These are phyloP conservation scores for Globisporangium mamillatum DNA, from an alignment of 352 stramenopile species.

Conservation along the genomic window DNA sequence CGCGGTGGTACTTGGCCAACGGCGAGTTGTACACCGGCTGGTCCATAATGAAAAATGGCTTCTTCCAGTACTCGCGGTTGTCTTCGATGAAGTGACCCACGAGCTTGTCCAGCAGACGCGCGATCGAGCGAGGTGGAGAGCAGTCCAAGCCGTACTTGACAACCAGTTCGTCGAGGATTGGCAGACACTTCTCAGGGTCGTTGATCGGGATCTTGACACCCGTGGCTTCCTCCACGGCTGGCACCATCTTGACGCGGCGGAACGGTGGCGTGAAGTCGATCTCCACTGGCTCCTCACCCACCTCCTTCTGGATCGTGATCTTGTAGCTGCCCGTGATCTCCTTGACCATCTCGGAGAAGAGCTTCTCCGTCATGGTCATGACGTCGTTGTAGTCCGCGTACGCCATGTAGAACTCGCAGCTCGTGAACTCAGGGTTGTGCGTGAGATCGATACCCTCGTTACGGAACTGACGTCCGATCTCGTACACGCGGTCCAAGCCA, in stretches of 20 bases:
- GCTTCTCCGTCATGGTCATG: slow-evolving; percentile 95
- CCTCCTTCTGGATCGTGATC: slow-evolving; percentile 90
- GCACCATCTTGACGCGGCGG: slow-evolving; percentile 93
- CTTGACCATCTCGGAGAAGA: slow-evolving; percentile 90
- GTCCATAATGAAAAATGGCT: slow-evolving; percentile 99
- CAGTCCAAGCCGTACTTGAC: slow-evolving; percentile 75
- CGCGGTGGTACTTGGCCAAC: slow-evolving; percentile 96
- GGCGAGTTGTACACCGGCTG: slow-evolving; percentile 97
- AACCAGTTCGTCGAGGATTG: slow-evolving; percentile 63
- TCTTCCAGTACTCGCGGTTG: slow-evolving; percentile 86
- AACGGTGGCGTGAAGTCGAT: slow-evolving; percentile 95
- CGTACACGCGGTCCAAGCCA: slow-evolving; percentile 97
- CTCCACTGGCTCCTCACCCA: slow-evolving; percentile 61
- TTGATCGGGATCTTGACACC: slow-evolving; percentile 71
- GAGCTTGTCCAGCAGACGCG: slow-evolving; percentile 86
- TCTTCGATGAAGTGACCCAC: slow-evolving; percentile 88
- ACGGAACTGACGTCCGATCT: slow-evolving; percentile 98
- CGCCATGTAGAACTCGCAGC: slow-evolving; percentile 98
- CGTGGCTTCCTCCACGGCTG: slow-evolving; percentile 67
- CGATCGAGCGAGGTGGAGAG: slow-evolving; percentile 63
- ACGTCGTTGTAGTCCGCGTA: slow-evolving; percentile 99
- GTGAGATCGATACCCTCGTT: slow-evolving; percentile 98
- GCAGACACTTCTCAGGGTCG: slow-evolving; percentile 52
- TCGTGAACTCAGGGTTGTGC: slow-evolving; percentile 99
- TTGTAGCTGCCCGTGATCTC: slow-evolving; percentile 87